Percentiles rank a stretch among this genome's conserved stretches.
These are phyloP conservation scores for Hyphopichia fennica DNA, from an alignment of 1,139 yeast genomes.

Conservation along the genomic window DNA sequence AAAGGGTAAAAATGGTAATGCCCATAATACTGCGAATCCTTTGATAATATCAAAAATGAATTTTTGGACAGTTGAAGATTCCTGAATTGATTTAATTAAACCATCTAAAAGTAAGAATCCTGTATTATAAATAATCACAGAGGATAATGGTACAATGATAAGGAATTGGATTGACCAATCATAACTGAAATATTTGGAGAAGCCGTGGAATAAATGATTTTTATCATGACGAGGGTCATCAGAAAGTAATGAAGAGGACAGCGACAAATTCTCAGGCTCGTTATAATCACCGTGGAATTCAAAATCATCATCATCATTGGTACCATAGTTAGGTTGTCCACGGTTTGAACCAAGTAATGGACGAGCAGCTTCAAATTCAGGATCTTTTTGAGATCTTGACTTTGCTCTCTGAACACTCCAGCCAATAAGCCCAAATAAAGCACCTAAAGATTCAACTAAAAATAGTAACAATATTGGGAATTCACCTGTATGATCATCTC, in stretches of 20 bases:
- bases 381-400: constrained; percentile 1
- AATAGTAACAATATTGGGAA: constrained; percentile 54
- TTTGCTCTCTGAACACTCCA: constrained; percentile 35
- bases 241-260: constrained; percentile 9
- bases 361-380: constrained; percentile 21
- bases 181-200: constrained; percentile 53
- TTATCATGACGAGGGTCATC: constrained; percentile 10
- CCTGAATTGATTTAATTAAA: constrained; percentile 68
- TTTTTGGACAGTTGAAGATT: constrained; percentile 47
- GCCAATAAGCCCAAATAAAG: constrained; percentile 55
- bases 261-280: constrained; percentile 5
- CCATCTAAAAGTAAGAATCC: constrained; percentile 62
- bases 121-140: constrained; percentile 50
- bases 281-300: constrained; percentile 12
- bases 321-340: constrained; percentile 21
- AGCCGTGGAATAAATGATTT: constrained; percentile 7
- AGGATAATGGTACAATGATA: constrained; percentile 63
- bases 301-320: constrained; percentile 16
- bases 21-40: constrained; percentile 36
- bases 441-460: constrained; percentile 49
- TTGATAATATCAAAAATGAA: constrained; percentile 48
- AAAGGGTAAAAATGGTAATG: constrained; percentile 68
- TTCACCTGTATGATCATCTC: constrained; percentile 61
- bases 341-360: constrained; percentile 28
- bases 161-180: constrained; percentile 82